phyloP scores from a whole-genome alignment of 2,329 filamentous ascomycete genomes.

The Xylariomycetidae sp. region DNA sequence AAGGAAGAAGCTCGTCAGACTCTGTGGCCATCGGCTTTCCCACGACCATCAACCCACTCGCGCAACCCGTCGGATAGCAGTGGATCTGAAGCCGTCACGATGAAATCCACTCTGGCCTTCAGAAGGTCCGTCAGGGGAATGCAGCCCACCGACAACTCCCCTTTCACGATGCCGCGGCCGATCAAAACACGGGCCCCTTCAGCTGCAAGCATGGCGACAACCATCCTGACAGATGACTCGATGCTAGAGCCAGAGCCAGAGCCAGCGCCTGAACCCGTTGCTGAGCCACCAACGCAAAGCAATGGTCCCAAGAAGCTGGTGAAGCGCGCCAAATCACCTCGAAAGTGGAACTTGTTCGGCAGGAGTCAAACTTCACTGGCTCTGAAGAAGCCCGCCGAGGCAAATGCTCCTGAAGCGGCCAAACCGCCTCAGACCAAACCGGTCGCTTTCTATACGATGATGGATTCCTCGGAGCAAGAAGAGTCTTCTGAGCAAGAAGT shows the following conservation, averaged over 20 bases:
- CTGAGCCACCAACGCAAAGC: constrained; percentile 23
- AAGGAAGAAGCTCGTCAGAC: constrained; percentile 36
- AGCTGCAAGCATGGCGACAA: constrained; percentile 51
- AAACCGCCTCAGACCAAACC: constrained; percentile 44
- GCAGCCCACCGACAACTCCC: constrained; percentile 34
- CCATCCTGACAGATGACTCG: constrained; percentile 52
- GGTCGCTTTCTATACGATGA: constrained; percentile 55
- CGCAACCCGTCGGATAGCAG: constrained; percentile 51
- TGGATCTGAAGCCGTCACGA: constrained; percentile 42
- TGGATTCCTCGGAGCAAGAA: constrained; percentile 53
- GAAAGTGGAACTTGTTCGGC: constrained; percentile 60
- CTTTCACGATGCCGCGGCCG: constrained; percentile 45
- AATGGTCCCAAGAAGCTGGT: constrained; percentile 46
- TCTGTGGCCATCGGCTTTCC: constrained; percentile 49
- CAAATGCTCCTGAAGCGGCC: constrained; percentile 41
- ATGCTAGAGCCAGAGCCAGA: constrained; percentile 35
- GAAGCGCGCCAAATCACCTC: constrained; percentile 49
- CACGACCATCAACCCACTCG: constrained; percentile 28
- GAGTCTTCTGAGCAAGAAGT: constrained; percentile 30
- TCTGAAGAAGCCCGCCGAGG: constrained; percentile 32
- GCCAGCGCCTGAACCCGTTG: constrained; percentile 27
- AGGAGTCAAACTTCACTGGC: constrained; percentile 41
- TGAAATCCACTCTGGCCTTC: constrained; percentile 48
- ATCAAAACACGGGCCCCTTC: constrained; percentile 46
- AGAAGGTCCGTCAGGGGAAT: constrained; percentile 50